Base-by-base conservation (phyloP, 106 monocot species). In the Dendrobium chrysotoxum region DNA sequence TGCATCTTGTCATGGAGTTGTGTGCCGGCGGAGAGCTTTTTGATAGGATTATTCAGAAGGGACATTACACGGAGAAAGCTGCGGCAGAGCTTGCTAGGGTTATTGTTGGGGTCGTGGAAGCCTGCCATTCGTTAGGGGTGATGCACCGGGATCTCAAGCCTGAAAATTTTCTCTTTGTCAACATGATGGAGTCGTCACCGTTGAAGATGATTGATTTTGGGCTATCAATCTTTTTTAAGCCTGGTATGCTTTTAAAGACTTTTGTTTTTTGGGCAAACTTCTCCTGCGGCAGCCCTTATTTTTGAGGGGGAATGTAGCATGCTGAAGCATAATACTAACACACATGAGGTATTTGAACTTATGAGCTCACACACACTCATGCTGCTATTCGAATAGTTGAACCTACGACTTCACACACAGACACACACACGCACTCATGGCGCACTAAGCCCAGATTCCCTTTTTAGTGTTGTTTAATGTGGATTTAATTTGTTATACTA, bases 121-220 rank as follows among this genome's bases (percentile, higher is more conserved):
- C 82, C 30, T 89, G 87, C 79, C 89, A 89, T 78, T 87, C 87
- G 4, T 41, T 89, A 7, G 89, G 89, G 38, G 89, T 89, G 53
- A 89, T 89, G 89, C 89, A 89, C 41, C 65, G 89, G 77, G 89
- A 89, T 82, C 84, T 89, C 67, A 89, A 89, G 81, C 89, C 89
- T 1, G 89, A 89, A 73, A 89, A 89, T 77, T 89, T 89, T 78
- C 80, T 89, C 39, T 89, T 89, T 75, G 82, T 89, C 41, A 82
- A 87, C 75, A 82, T 47, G 78, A 80, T 75, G 28, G 89, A 89
- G 77, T 81, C 82, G 12, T 79, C 87, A 9, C 84, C 82, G 40
- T 78, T 89, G 16, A 89, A 89, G 82, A 80, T 87, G 23, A 89
- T 89, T 30, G 89, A 89, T 82, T 89, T 89, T 40, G 89, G 89